These are phyloP conservation scores for Irineochytrium annulatum DNA, from an alignment of 192 early-diverging fungal species.

Conservation along the genomic window DNA sequence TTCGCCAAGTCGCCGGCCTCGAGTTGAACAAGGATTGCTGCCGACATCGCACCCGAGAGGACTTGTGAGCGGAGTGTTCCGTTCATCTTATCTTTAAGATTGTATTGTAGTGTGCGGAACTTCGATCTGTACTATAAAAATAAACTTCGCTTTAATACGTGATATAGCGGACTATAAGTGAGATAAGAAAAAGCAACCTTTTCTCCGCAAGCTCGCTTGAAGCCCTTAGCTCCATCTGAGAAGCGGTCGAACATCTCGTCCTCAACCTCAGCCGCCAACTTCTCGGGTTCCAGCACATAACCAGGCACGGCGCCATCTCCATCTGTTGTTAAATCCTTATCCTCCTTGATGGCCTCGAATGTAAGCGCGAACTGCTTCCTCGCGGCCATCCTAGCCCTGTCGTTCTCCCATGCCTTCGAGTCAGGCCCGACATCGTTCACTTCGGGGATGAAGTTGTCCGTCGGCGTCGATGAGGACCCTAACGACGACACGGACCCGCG, in stretches of 20 bases:
- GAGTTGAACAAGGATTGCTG: constrained; percentile 26
- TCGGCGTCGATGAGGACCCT: too few species aligned
- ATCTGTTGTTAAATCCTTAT: background rate
- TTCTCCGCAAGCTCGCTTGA: constrained; percentile 15
- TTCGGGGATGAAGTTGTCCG: too few species aligned
- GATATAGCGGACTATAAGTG: background rate
- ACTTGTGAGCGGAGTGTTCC: constrained; percentile 22
- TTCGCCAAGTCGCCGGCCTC: constrained; percentile 44
- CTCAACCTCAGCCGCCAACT: constrained; percentile 32
- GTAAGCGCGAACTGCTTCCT: constrained; percentile 26
- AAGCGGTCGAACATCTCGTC: constrained; percentile 34
- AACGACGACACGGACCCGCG: too few species aligned
- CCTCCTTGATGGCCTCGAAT: constrained; percentile 22
- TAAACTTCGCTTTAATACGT: too few species aligned
- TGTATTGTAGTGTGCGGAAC: constrained; percentile 46
- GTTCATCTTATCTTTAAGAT: constrained; percentile 44
- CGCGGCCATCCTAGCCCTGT: constrained; percentile 23
- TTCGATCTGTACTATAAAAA: constrained; percentile 36
- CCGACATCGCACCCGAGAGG: constrained; percentile 18
- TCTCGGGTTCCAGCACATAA: constrained; percentile 17
- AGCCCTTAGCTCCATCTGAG: constrained; percentile 17
- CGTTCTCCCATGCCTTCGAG: constrained; percentile 20
- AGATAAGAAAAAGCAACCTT: constrained; percentile 2
- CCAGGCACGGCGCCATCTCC: background rate
- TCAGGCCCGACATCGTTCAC: constrained; percentile 18